phyloP scores from a whole-genome alignment of 306 rosid species.

The Malus fusca region DNA sequence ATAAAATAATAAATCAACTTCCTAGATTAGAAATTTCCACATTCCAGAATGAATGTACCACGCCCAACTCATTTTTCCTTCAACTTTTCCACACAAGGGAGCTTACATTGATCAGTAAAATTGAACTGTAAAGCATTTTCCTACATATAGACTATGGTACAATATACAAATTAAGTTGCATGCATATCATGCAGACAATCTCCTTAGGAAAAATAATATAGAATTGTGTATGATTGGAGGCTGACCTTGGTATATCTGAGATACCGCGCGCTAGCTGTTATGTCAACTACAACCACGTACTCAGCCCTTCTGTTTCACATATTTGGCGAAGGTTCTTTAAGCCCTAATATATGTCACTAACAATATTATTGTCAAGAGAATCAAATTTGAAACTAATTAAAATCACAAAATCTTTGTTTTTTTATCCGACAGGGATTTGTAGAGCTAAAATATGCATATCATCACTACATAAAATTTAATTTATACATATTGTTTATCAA shows the following conservation, averaged over 20 bases:
- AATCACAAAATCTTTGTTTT: not conserved
- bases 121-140: too few relatives aligned
- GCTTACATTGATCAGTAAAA: too few relatives aligned
- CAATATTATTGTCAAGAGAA: not conserved
- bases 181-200: not conserved
- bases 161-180: not conserved
- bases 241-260: not conserved
- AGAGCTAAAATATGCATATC: not conserved
- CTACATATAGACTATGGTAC: too few relatives aligned
- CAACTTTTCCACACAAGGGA: too few relatives aligned
- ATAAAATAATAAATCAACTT: too few relatives aligned
- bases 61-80: too few relatives aligned
- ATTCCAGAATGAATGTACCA: too few relatives aligned
- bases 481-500: not conserved
- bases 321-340: not conserved
- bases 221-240: too few relatives aligned
- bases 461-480: not conserved
- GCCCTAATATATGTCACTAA: not conserved
- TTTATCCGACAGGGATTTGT: not conserved
- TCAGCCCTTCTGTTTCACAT: not conserved
- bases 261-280: not conserved
- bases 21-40: too few relatives aligned
- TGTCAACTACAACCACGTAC: not conserved
- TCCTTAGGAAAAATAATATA: not conserved
- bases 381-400: not conserved